Percentiles rank a stretch among this genome's conserved stretches.
Conservation (phyloP, 176 grass and related monocot genomes). For the Dendrocalamus sinicus region DNA sequence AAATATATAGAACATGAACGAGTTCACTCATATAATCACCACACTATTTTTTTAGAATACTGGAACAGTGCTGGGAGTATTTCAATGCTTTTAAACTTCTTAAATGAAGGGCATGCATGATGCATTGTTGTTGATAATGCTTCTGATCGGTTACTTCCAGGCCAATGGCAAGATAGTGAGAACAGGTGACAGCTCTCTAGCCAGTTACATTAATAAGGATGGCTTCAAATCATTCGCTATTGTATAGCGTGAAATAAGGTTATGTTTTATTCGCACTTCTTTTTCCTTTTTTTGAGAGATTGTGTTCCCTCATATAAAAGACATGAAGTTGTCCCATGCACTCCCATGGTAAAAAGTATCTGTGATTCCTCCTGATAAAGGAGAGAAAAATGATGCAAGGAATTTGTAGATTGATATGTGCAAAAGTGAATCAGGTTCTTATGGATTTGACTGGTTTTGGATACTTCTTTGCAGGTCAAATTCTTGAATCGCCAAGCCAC, state of each 20-base stretch:
- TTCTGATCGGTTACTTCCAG: slow-evolving; percentile 47
- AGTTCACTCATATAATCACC: background rate
- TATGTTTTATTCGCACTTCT: slow-evolving; percentile 20
- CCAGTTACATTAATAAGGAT: slow-evolving; percentile 63
- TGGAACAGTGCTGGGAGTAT: slow-evolving; percentile 25
- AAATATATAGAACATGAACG: slow-evolving; percentile 8
- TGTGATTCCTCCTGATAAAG: slow-evolving; percentile 2
- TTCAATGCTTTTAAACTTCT: background rate
- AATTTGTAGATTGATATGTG: background rate
- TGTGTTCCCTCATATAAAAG: background rate
- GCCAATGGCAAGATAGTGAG: slow-evolving; percentile 86
- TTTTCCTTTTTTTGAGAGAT: slow-evolving; percentile 1
- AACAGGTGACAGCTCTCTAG: slow-evolving; percentile 84
- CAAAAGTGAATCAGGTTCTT: slow-evolving; percentile 29
- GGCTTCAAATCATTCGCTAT: slow-evolving; percentile 69
- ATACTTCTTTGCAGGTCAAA: slow-evolving; percentile 41
- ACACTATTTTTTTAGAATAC: slow-evolving; percentile 1
- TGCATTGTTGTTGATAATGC: slow-evolving; percentile 28
- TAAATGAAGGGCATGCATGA: slow-evolving; percentile 3
- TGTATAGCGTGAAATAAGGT: slow-evolving; percentile 43
- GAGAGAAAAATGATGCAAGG: slow-evolving; percentile 20
- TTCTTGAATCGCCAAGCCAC: slow-evolving; percentile 22
- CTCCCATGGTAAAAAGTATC: background rate
- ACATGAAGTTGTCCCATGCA: background rate
- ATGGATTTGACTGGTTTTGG: slow-evolving; percentile 25